Percentiles rank a stretch among this genome's conserved stretches.
Conservation (phyloP, 164 flowering plant genomes). For the Cinnamomum micranthum region DNA sequence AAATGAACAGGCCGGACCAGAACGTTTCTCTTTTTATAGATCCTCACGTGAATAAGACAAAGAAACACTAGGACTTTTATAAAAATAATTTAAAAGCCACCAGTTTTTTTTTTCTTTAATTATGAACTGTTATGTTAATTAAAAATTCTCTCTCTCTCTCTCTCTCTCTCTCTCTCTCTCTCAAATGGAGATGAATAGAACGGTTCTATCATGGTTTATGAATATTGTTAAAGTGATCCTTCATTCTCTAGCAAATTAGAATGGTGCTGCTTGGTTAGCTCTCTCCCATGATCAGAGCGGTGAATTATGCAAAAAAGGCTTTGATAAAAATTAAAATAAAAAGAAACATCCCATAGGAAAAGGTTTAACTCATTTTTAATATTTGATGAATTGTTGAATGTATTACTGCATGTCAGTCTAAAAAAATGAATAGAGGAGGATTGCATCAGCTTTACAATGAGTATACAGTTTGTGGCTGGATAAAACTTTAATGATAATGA, state of each 20-base stretch:
- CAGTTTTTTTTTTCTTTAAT: no score
- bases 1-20: no score
- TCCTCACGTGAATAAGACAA: slow-evolving; percentile 2
- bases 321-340: neutral
- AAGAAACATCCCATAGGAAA: no score
- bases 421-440: no score
- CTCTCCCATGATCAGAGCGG: neutral
- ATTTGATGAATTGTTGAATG: no score
- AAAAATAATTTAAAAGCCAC: no score
- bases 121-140: neutral
- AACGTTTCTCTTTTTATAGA: neutral
- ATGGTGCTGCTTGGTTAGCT: neutral
- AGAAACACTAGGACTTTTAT: neutral
- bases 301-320: neutral
- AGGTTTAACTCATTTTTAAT: no score
- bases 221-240: neutral
- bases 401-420: no score
- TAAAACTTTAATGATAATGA: no score
- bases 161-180: neutral
- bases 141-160: neutral
- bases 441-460: no score
- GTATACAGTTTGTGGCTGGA: no score
- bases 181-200: neutral
- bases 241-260: neutral
- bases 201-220: neutral